Evolutionary conservation across 768 basidiomycete genomes (phyloP).

Genomic region (Galerina sulciceps): DNA sequence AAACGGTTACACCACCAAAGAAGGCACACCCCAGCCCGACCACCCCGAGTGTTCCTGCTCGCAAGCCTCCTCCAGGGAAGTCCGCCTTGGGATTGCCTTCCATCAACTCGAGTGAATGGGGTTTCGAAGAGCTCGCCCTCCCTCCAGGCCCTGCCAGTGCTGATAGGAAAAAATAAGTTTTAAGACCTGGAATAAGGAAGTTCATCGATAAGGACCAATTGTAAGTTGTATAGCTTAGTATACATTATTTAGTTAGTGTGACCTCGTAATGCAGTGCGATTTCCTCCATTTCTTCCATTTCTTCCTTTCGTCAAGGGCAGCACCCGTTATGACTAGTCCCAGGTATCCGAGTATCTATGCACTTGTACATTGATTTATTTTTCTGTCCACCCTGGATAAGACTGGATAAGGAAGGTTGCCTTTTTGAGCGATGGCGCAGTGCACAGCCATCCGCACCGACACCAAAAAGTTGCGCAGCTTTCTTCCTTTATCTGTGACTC

Average conservation of each 20-base stretch:
- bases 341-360: neutral
- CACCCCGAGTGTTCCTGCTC: conserved; percentile 7
- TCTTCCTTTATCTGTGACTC: neutral
- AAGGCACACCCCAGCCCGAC: conserved; percentile 4
- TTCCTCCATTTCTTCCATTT: too few relatives aligned
- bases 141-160: conserved; percentile 40
- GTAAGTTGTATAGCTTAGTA: too few relatives aligned
- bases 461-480: neutral
- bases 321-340: too few relatives aligned
- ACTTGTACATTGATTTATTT: neutral
- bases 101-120: conserved; percentile 56
- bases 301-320: too few relatives aligned
- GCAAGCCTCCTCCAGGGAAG: conserved; percentile 24
- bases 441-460: neutral
- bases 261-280: neutral
- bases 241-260: neutral
- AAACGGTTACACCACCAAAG: neutral
- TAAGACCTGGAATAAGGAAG: neutral
- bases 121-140: conserved; percentile 50
- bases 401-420: neutral
- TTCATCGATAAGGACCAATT: too few relatives aligned
- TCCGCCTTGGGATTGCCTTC: conserved; percentile 47
- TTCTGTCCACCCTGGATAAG: neutral
- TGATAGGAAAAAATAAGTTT: conserved; percentile 11
- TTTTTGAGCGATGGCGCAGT: neutral